phyloP scores from a whole-genome alignment of 768 basidiomycete species.

The Pisolithus sp. region DNA sequence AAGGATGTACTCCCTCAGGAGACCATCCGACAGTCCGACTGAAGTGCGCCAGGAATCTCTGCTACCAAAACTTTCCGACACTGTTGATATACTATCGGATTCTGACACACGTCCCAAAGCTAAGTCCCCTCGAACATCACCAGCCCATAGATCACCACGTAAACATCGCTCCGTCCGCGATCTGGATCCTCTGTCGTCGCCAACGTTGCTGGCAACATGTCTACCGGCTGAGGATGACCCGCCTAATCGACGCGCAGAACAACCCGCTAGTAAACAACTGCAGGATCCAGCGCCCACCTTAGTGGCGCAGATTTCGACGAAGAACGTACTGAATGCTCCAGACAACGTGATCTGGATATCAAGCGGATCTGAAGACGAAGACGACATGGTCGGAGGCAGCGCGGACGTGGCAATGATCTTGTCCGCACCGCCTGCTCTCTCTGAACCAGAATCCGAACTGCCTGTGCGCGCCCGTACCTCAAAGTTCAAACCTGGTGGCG shows the following conservation, averaged over 20 bases:
- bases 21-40: too few species aligned
- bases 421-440: conserved; percentile 16
- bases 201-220: too few species aligned
- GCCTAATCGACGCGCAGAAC: too few species aligned
- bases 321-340: conserved; percentile 8
- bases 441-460: background rate
- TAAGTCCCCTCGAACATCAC: background rate
- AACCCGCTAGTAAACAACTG: too few species aligned
- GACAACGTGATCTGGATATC: conserved; percentile 18
- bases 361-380: conserved; percentile 23
- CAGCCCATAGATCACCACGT: background rate
- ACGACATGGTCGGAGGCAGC: conserved; percentile 4
- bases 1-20: too few species aligned
- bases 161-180: background rate
- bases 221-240: too few species aligned
- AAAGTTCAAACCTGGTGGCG: background rate
- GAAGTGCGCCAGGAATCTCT: background rate
- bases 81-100: background rate
- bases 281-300: too few species aligned
- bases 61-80: background rate
- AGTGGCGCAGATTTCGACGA: background rate
- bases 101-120: background rate
- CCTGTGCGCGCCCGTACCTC: background rate
- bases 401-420: conserved; percentile 22
- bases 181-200: background rate